phyloP scores from a whole-genome alignment of 2,329 filamentous ascomycete genomes.

The Myriosclerotinia duriaeana region DNA sequence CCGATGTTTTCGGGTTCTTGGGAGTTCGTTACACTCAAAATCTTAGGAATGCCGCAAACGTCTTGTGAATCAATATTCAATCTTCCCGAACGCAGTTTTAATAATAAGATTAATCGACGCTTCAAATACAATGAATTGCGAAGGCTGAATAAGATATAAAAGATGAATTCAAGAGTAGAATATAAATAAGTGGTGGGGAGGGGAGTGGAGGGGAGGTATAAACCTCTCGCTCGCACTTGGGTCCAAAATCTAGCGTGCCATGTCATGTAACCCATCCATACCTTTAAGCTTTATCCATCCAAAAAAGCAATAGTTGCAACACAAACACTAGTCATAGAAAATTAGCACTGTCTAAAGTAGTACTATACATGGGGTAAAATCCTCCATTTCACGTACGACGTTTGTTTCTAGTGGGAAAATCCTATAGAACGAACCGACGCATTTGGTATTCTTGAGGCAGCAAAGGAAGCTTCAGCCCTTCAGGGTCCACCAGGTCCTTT shows the following conservation, averaged over 20 bases:
- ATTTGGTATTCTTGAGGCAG: neutral
- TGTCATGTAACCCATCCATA: neutral
- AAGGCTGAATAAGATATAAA: neutral
- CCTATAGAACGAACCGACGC: neutral
- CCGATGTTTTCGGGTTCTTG: neutral
- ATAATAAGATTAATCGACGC: neutral
- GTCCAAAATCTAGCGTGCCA: neutral
- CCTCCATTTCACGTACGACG: neutral
- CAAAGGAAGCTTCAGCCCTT: slow-evolving; percentile 9
- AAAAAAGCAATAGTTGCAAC: slow-evolving; percentile 6
- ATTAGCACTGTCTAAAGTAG: neutral
- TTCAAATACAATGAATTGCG: neutral
- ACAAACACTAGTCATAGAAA: neutral
- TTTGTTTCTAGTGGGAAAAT: slow-evolving; percentile 1
- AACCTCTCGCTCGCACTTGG: neutral
- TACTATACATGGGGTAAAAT: neutral
- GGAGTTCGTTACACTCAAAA: neutral
- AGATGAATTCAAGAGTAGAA: neutral
- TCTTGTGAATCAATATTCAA: neutral
- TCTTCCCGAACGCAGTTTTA: slow-evolving; percentile 2
- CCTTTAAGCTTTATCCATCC: neutral
- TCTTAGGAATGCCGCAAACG: slow-evolving; percentile 14
- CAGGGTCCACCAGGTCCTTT: neutral
- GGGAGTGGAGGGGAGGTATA: neutral
- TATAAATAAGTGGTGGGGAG: neutral